Evolutionary conservation across 1,139 yeast species (phyloP).

Genomic region (Taphrina pruni): DNA sequence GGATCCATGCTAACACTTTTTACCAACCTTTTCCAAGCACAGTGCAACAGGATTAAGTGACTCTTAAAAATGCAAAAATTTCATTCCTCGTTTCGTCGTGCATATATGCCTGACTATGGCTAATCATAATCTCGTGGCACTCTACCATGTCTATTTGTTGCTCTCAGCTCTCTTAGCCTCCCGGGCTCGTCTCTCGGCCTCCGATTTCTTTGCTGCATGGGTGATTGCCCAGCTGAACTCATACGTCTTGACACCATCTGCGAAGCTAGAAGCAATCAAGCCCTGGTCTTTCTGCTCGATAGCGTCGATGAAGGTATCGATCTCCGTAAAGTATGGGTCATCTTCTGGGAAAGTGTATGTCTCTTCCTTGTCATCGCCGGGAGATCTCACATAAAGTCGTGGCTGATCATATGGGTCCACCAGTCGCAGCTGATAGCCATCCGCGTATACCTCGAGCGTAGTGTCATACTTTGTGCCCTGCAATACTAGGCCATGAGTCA

Average conservation of each 20-base stretch:
- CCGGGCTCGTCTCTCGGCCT: constrained; percentile 20
- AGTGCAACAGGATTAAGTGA: no score
- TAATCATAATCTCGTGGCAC: background rate
- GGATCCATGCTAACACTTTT: no score
- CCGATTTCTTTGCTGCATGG: constrained; percentile 27
- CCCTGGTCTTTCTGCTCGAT: constrained; percentile 40
- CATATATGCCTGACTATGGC: background rate
- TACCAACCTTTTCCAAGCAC: no score
- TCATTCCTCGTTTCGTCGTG: background rate
- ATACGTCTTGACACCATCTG: constrained; percentile 43
- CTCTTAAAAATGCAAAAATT: no score
- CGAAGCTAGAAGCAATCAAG: constrained; percentile 39
- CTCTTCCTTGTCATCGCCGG: constrained; percentile 42
- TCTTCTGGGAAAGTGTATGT: constrained; percentile 43
- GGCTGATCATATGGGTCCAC: constrained; percentile 47
- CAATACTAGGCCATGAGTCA: constrained; percentile 46
- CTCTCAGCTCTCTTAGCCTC: constrained; percentile 10
- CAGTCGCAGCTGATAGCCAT: constrained; percentile 47
- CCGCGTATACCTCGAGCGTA: constrained; percentile 47
- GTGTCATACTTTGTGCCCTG: constrained; percentile 47
- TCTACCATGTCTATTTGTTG: background rate
- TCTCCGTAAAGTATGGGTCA: constrained; percentile 43
- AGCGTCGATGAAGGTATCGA: constrained; percentile 42
- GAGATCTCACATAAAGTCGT: constrained; percentile 45
- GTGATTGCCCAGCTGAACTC: constrained; percentile 43